Evolutionary conservation across 495 filamentous ascomycete genomes (phyloP).

Genomic region (Penicillium parvum): DNA sequence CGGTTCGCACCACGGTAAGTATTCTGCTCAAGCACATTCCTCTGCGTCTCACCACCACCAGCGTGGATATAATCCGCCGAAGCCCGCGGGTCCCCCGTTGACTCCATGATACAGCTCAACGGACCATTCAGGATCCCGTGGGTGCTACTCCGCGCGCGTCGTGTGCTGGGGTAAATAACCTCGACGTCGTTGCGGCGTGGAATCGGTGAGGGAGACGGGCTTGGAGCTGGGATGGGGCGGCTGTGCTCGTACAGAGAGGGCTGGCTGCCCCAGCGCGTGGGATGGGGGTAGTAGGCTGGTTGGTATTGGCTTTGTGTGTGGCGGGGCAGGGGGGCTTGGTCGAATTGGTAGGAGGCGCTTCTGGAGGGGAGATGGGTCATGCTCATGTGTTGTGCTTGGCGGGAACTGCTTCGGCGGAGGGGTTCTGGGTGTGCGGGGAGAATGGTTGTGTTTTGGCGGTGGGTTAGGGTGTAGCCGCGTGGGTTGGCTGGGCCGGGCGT

Average conservation of each 20-base stretch:
- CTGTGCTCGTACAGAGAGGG: constrained; percentile 20
- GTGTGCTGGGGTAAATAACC: constrained; percentile 34
- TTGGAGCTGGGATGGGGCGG: constrained; percentile 14
- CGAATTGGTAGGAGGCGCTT: constrained; percentile 26
- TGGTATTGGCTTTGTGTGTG: constrained; percentile 30
- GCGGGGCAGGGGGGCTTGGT: constrained; percentile 25
- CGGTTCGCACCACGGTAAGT: constrained; percentile 36
- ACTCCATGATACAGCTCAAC: constrained; percentile 36
- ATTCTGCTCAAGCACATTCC: constrained; percentile 22
- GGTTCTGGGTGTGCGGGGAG: constrained; percentile 5
- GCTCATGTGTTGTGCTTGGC: constrained; percentile 1
- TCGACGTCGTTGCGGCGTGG: constrained; percentile 33
- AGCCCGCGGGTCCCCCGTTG: constrained; percentile 13
- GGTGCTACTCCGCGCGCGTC: constrained; percentile 36
- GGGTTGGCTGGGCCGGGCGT: constrained; percentile 4
- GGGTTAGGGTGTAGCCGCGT: constrained; percentile 18
- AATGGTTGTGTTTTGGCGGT: constrained; percentile 8
- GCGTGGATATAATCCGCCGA: constrained; percentile 23
- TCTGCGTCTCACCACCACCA: constrained; percentile 4
- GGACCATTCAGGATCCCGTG: constrained; percentile 24
- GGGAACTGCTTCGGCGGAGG: constrained; percentile 7
- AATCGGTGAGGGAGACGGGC: constrained; percentile 7
- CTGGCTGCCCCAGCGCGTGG: constrained; percentile 16
- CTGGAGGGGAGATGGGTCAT: constrained; percentile 13
- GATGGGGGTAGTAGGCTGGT: constrained; percentile 17